Evolutionary conservation across 169 alveolate genomes (phyloP), one percentile per base, ranked within the genome.

Genomic region (Cryptosporidium baileyi): DNA sequence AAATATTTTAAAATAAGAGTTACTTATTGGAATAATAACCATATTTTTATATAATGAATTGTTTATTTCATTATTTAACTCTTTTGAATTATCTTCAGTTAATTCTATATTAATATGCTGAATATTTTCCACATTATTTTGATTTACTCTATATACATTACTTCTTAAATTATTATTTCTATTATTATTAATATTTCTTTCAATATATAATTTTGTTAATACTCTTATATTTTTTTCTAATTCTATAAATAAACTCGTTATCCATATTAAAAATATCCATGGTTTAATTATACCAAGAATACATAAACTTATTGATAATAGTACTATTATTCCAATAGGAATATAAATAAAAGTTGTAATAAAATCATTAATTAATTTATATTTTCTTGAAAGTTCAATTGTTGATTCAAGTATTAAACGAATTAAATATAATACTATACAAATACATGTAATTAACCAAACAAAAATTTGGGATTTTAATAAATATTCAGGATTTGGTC

Each of bases 271-370:
- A 30, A 74, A 54, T 54, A 74, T 51, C 85, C 85, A 74, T 38
- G 85, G 85, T 41, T 74, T 74, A n/a, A 74, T 36, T 34, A 74
- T 54, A 26, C 85, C 85, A 30, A 74, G 32, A 38, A 74, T 74
- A 34, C 85, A 74, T 1, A 74, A 47, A 22, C 61, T 54, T 30
- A 74, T 30, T 9, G 85, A 74, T 2, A 74, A 8, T 15, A 74
- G 24, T 7, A 74, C 19, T 8, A 54, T 26, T 36, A 74, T 24
- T 34, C 85, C 85, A 13, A 51, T 30, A 11, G 85, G 67, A 32
- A 57, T 74, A 34, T 40, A 74, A 22, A 51, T 74, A 74, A 54
- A 74, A 13, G 67, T 54, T 8, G 63, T 57, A 13, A 74, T 54
- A 19, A 74, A 57, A 61, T 74, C 85, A 54, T 54, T 51, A 11